A percentile compares a stretch with the other conserved stretches of the same genome.
Evolutionary conservation across 805 yeast genomes (phyloP).

Genomic region (Torulaspora franciscae): DNA sequence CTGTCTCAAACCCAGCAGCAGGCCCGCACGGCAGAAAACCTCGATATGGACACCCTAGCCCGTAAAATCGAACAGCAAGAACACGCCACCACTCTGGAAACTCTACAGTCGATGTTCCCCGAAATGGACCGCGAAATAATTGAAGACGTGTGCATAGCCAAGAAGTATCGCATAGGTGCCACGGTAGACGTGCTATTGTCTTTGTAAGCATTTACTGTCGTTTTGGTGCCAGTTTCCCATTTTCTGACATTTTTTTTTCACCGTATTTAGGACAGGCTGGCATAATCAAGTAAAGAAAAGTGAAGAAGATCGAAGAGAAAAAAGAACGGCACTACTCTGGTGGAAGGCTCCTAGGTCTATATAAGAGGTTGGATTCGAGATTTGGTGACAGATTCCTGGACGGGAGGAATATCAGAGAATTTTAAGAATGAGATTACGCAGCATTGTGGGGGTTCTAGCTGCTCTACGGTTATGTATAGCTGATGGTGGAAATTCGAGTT

Average conservation of each 20-base stretch:
- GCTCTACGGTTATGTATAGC: not conserved
- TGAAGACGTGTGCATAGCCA: slow-evolving; percentile 62
- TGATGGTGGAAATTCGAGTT: not conserved
- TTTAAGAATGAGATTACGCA: slow-evolving; percentile 1
- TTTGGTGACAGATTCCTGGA: too few species aligned
- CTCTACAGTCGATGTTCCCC: slow-evolving; percentile 69
- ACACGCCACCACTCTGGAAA: slow-evolving; percentile 42
- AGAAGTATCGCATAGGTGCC: slow-evolving; percentile 61
- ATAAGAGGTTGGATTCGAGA: not conserved
- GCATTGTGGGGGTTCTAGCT: not conserved
- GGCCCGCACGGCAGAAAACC: slow-evolving; percentile 7
- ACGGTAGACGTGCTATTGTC: slow-evolving; percentile 55
- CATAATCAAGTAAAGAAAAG: slow-evolving; percentile 6
- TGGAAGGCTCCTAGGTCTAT: not conserved
- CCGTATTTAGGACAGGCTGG: slow-evolving; percentile 3
- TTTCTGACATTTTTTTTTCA: not conserved
- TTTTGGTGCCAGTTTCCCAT: not conserved
- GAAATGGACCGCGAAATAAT: slow-evolving; percentile 61
- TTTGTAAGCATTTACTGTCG: slow-evolving; percentile 14
- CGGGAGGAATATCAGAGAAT: not conserved
- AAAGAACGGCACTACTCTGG: not conserved
- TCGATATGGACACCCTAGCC: slow-evolving; percentile 31
- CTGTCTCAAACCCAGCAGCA: slow-evolving; percentile 3
- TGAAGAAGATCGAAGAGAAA: slow-evolving; percentile 4
- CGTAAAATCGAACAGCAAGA: slow-evolving; percentile 41